Percentiles rank a stretch among this genome's conserved stretches.
These are phyloP conservation scores for Gautieria morchelliformis DNA, from an alignment of 768 basidiomycete genomes.

Conservation along the genomic window DNA sequence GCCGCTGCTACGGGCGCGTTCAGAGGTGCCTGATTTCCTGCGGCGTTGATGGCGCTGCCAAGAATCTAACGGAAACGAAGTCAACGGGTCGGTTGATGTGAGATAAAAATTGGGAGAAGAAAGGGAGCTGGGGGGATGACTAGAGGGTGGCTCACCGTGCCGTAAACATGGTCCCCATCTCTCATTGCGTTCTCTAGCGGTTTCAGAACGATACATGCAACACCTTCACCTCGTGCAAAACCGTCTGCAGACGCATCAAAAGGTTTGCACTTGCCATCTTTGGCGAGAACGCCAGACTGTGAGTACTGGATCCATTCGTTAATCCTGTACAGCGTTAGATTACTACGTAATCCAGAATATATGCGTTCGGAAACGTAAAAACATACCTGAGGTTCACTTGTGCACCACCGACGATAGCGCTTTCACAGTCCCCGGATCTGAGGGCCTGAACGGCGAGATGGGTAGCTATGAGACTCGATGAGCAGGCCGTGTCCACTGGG, in stretches of 20 bases:
- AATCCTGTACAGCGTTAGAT: conserved; percentile 15
- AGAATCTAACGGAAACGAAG: conserved; percentile 22
- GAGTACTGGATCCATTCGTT: conserved; percentile 29
- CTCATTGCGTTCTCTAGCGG: conserved; percentile 27
- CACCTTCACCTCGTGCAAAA: conserved; percentile 32
- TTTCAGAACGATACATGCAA: conserved; percentile 30
- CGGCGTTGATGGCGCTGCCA: conserved; percentile 29
- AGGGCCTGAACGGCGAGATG: conserved; percentile 42
- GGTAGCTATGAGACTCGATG: conserved; percentile 36
- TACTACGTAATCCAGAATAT: no score
- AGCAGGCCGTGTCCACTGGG: conserved; percentile 42
- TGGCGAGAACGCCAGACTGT: conserved; percentile 29
- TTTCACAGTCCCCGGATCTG: conserved; percentile 34
- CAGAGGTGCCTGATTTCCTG: conserved; percentile 28
- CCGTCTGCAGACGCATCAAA: conserved; percentile 36
- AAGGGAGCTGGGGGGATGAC: background rate
- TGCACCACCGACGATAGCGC: conserved; percentile 37
- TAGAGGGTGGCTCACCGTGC: conserved; percentile 20
- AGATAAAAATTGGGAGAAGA: no score
- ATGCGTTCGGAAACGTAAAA: no score
- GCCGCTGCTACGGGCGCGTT: conserved; percentile 29
- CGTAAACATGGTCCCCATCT: conserved; percentile 34
- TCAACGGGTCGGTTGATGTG: no score
- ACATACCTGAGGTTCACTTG: conserved; percentile 33
- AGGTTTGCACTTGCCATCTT: conserved; percentile 34